Base-by-base conservation (phyloP, 805 yeast genomes). In the Lachancea cidri region DNA sequence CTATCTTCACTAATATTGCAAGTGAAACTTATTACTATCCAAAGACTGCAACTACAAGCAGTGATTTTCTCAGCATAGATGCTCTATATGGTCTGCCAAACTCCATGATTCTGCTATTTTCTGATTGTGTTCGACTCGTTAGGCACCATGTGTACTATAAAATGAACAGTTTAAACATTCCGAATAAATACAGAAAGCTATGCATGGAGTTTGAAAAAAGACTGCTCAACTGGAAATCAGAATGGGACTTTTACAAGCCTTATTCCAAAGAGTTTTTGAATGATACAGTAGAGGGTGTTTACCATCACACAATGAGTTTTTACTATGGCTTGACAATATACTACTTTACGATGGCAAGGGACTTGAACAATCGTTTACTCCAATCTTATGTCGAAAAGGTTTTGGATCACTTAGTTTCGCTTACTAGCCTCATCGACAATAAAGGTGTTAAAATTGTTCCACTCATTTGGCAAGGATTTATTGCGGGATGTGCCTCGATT, bases 11-110 rank as follows among this genome's bases (percentile, higher is more conserved):
- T 17, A 75, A 67, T 46, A 66, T 62, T 36, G 68, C 67, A 17
- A 67, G 54, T 47, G 67, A 22, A 57, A 68, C 57, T 58, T 71
- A 57, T 39, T 53, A 46, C 36, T 31, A 46, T n/a, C 38, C 47
- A n/a, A 38, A 66, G 60, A 40, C 63, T 58, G 27, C 60, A 45
- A 76, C 73, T 50, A 64, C 72, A 29, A 75, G 74, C 42, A 77
- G 75, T 53, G 76, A 77, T 46, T 70, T 75, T 39, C 70, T 82
- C 46, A 80, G 88, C 6, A 81, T 89, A 1, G 94, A 84, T 59
- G 85, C 89, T 0, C 67, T 86, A 37, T 86, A 85, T 57, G 95
- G 95, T 0, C 66, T 87, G 42, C 95, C 96, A 5, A 86, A 84
- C 54, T 83, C 95, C 2, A 66, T 87, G 33, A 81, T 86, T 41